Evolutionary conservation across 257 asterid species (phyloP), one percentile per base, ranked within the genome.

Genomic region (Fraxinus quadrangulata): DNA sequence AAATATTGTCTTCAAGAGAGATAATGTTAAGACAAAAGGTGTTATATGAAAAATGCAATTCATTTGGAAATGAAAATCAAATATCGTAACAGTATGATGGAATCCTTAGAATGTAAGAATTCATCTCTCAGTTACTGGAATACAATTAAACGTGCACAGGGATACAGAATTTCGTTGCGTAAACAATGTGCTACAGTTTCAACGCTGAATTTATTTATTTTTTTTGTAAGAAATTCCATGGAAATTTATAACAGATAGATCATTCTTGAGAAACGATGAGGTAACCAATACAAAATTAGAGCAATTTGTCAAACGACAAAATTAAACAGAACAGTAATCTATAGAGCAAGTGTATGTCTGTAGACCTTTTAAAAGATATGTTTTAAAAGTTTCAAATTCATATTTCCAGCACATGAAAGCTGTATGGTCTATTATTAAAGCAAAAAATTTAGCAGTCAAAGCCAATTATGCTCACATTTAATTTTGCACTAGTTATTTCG

Each of bases 381-480:
- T 56, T 28, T 59, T 14, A 59, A n/a, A 73, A 51, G 24, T 73
- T 21, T 11, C 47, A 30, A 73, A 54, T 61, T 19, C 70, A 56
- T 28, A 14, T 42, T 30, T 12, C 31, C 51, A 8, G 54, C n/a
- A 70, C 17, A 70, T 16, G 74, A 24, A 8, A 30, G 21, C 36
- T 13, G 11, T 1, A 23, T 24, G 36, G 7, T 14, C 16, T 42
- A 39, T 21, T 23, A 13, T 5, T 12, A 16, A 71, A 24, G 39
- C 59, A 42, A 71, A 9, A 40, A 56, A 39, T 71, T 71, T 28
- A 71, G 33, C 23, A 71, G 12, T 17, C 24, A 75, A 63, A 75
- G 26, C 56, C 24, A 21, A n/a, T 39, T 36, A 28, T 37, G 59
- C 71, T 75, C 39, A 47, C 17, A 0, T 33, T 40, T 30, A 34